These are phyloP conservation scores for Lachancea waltii DNA, from an alignment of 805 yeast species.

Conservation along the genomic window DNA sequence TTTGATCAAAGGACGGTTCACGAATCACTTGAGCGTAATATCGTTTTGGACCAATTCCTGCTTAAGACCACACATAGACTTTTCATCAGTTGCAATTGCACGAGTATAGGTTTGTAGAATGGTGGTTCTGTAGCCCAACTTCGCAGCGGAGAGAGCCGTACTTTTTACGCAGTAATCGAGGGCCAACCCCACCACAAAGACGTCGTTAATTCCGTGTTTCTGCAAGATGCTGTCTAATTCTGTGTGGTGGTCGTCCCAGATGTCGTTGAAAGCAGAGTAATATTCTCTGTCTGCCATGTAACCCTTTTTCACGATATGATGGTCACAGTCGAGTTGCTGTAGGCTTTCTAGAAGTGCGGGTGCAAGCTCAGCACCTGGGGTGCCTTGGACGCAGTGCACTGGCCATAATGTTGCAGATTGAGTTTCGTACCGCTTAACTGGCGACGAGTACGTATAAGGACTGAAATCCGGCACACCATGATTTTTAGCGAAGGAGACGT, in stretches of 20 bases:
- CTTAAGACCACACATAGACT: conserved; percentile 14
- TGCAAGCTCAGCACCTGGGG: conserved; percentile 62
- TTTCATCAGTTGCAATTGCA: conserved; percentile 46
- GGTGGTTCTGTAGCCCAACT: conserved; percentile 54
- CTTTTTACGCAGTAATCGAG: conserved; percentile 79
- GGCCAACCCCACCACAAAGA: conserved; percentile 76
- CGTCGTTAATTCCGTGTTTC: conserved; percentile 45
- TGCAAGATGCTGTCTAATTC: conserved; percentile 48
- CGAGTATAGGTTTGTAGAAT: conserved; percentile 53
- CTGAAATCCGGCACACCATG: conserved; percentile 51
- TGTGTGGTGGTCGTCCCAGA: conserved; percentile 67
- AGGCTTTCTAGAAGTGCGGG: conserved; percentile 5
- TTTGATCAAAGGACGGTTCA: neutral
- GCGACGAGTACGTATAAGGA: conserved; percentile 43
- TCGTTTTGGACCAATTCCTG: conserved; percentile 19
- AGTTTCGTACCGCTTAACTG: conserved; percentile 33
- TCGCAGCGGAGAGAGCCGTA: conserved; percentile 65
- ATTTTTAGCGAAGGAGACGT: conserved; percentile 73
- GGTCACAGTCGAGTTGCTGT: conserved; percentile 30
- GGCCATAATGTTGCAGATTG: conserved; percentile 70
- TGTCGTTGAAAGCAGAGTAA: conserved; percentile 80
- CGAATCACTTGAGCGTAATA: conserved; percentile 11
- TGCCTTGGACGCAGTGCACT: conserved; percentile 75
- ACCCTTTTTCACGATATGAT: conserved; percentile 63
- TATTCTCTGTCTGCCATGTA: conserved; percentile 66